Base-by-base conservation (phyloP, 164 flowering plant species). In the Tinospora cordifolia region DNA sequence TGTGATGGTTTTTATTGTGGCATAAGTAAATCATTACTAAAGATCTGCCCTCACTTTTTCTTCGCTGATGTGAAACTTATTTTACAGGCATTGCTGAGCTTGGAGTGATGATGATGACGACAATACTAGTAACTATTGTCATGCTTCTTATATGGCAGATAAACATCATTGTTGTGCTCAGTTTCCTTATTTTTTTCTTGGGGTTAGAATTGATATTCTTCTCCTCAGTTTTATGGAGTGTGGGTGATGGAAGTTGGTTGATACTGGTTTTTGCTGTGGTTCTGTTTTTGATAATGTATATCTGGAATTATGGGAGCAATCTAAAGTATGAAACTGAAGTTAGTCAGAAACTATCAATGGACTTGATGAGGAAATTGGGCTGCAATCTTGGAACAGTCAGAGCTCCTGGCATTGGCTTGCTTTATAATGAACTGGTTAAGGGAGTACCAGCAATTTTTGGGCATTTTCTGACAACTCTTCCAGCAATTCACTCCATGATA, bases 101-200 rank as follows among this genome's bases (percentile, higher is more conserved):
- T 17, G 98, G 97, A 49, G 90, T 94, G 60, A 92, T 92, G 99
- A 92, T 94, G 98, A 89, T 85, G 87, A 89, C 93, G 36, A 94
- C 98, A 34, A 68, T 90, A 74, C 79, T 92, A 77, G 88, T 90
- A 67, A 92, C 97, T 51, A 68, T 92, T 73, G 93, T 94, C 66
- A 94, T 94, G 99, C 95, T 94, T 77, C 97, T 94, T 39, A 92
- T 94, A 85, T 92, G 99, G 99, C 98, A 90, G 86, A 88, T 90
- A 81, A 85, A 92, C 80, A 88, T 94, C 72, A 49, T 87, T 47
- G 72, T 83, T 40, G 98, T 92, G 63, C 79, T 89, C 65, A 77
- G 73, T 73, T 94, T 94, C 80, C 75, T 75, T 22, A 75, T 84
- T 68, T 40, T 90, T 67, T 94, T 90, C 86, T 73, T 94, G 83